These are phyloP conservation scores for Suhomyces kilbournensis DNA, from an alignment of 805 yeast genomes.

Conservation along the genomic window DNA sequence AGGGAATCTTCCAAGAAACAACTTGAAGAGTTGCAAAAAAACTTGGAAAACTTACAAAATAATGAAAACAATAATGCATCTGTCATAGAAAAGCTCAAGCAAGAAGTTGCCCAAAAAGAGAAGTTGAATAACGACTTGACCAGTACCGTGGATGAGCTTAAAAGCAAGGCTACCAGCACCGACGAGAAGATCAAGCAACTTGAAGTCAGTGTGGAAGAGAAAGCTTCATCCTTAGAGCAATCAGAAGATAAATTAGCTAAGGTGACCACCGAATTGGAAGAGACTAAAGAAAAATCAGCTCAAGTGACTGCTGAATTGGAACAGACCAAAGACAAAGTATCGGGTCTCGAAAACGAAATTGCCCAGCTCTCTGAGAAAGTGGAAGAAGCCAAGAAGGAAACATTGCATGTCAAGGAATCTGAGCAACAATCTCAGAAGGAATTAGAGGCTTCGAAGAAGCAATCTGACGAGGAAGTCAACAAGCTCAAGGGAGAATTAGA, in stretches of 20 bases:
- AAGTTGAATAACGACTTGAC: not conserved
- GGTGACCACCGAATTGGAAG: not conserved
- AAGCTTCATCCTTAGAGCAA: not conserved
- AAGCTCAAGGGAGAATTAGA: not conserved
- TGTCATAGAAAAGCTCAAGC: not conserved
- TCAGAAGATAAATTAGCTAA: not conserved
- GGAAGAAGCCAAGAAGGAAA: not conserved
- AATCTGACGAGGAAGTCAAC: not conserved
- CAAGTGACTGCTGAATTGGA: not conserved
- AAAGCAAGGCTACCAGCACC: not conserved
- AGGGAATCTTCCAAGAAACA: not conserved
- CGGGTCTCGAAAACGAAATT: constrained; percentile 6
- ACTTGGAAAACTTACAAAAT: not conserved
- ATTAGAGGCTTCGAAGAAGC: not conserved
- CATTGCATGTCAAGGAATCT: not conserved
- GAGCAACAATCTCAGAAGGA: not conserved
- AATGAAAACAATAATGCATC: not conserved
- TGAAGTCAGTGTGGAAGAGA: not conserved
- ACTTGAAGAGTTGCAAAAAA: not conserved
- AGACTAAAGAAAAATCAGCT: not conserved
- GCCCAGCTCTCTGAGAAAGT: not conserved
- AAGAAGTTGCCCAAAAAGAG: not conserved
- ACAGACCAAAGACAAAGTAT: not conserved
- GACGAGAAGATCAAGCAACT: not conserved
- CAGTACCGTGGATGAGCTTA: not conserved